Evolutionary conservation across 306 rosid species (phyloP), one percentile per base, ranked within the genome.

Genomic region (Alnus glutinosa): DNA sequence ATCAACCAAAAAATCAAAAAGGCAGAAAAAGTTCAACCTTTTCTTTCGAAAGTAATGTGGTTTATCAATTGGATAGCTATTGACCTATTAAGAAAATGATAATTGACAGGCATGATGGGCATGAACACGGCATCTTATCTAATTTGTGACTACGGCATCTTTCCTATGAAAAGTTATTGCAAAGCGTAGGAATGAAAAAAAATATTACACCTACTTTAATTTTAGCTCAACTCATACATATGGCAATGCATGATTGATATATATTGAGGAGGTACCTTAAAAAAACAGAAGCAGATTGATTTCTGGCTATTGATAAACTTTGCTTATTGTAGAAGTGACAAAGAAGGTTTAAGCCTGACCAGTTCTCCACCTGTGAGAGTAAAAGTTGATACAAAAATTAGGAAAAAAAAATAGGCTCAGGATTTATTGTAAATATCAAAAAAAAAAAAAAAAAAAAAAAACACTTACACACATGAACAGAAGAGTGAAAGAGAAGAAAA

Each of bases 281-380:
- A 85, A 80, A 79, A 73, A 92, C 70, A 73, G 93, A 86, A 34
- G 93, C 86, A 58, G 89, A 86, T 81, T 94, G 93, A 73, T 89
- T 87, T 85, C 86, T 85, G 79, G 95, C 86, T 82, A 94, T 80
- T 78, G 87, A 84, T 49, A 85, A 70, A 66, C 89, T 87, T 82
- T 89, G 90, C 85, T 81, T 68, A 49, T 91, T 86, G 84, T 87
- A 73, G 79, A 86, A 80, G 75, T 89, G 88, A 84, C 92, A 87
- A 47, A 81, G 88, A 89, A 94, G 97, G 85, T 86, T 81, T 74
- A 89, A 74, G 49, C 98, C 97, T 57, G 93, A 82, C 50, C 69
- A 84, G 77, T 94, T 94, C 84, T 91, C 95, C 82, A 92, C 97
- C 98, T 94, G 91, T 84, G 81, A 83, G 58, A 55, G 39, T 30